Base-by-base conservation (phyloP, 257 asterid genomes). In the Linderniella brevidens region DNA sequence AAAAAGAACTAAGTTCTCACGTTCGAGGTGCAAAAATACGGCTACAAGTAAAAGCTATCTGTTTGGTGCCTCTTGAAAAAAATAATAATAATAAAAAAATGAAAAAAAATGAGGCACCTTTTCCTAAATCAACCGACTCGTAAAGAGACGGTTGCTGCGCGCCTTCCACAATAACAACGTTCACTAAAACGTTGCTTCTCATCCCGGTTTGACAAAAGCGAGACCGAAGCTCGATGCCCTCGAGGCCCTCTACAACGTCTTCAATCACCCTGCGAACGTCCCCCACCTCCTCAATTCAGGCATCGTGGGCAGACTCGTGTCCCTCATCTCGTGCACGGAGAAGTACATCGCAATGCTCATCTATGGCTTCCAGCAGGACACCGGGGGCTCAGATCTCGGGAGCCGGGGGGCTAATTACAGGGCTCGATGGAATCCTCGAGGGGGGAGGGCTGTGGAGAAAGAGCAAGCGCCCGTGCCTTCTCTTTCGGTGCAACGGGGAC, bases 401-500 rank as follows among this genome's bases (percentile, higher is more conserved):
- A 1, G 51, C 79, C 8, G 70, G 80, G 0, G 82, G 84, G 5
- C 75, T 90, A 16, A 56, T 90, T 0, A 58, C 73, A 11, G 61
- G 73, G 11, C 94, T 90, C 9, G 67, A 93, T 4, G 61, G 70
- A 9, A 57, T 82, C 40, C 71, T 90, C 32, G 99, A 90, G 38
- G 49, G 57, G 0, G 96, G 96, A 0, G 96, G 72, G 64, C 79
- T 3, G 36, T 76, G 5, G 96, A 79, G 58, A 96, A 90, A 69
- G 96, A 90, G 63, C 99, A 85, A 59, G 86, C 88, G 0, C 94
- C 82, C 93, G 0, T 81, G 94, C 46, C 92, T 90, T 61, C 63
- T 85, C 50, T 63, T 83, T 39, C 36, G 85, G 16, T 90, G 99
- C 15, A 81, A 68, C 37, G 76, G 82, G n/a, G 71, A 70, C 4